Evolutionary conservation across 495 filamentous ascomycete species (phyloP).

Genomic region (Podospora conica): DNA sequence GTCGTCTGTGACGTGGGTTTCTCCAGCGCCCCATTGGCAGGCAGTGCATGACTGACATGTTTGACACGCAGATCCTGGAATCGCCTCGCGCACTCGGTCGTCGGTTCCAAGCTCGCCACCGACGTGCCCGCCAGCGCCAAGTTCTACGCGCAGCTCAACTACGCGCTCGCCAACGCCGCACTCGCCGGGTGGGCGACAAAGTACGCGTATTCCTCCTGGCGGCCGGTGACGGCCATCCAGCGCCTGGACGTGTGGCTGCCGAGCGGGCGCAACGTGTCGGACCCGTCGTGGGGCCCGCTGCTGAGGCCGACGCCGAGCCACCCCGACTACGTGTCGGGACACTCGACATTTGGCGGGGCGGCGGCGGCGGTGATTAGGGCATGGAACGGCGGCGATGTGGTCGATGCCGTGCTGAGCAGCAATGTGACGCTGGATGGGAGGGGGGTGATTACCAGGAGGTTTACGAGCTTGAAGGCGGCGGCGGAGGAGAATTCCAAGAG

Average conservation of each 20-base stretch:
- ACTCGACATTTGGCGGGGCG: slow-evolving; percentile 32
- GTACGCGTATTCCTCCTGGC: slow-evolving; percentile 25
- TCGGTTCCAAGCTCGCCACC: slow-evolving; percentile 21
- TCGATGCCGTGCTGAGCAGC: slow-evolving; percentile 23
- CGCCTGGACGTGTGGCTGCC: slow-evolving; percentile 20
- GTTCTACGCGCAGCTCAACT: slow-evolving; percentile 34
- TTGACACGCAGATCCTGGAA: slow-evolving; percentile 19
- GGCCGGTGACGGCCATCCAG: slow-evolving; percentile 32
- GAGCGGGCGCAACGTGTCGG: slow-evolving; percentile 18
- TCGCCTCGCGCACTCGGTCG: slow-evolving; percentile 26
- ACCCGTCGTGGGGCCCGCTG: slow-evolving; percentile 27
- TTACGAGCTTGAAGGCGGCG: slow-evolving; percentile 21
- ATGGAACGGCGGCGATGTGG: slow-evolving; percentile 21
- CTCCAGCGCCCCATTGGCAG: background rate
- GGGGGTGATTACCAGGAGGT: slow-evolving; percentile 27
- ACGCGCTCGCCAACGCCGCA: slow-evolving; percentile 34
- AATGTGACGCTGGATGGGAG: slow-evolving; percentile 27
- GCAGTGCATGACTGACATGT: too few relatives aligned
- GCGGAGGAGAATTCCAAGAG: slow-evolving; percentile 26
- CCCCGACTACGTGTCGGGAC: slow-evolving; percentile 32
- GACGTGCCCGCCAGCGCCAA: slow-evolving; percentile 27
- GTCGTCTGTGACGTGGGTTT: slow-evolving; percentile 26
- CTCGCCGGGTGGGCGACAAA: slow-evolving; percentile 30
- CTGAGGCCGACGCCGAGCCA: slow-evolving; percentile 31
- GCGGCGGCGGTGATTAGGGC: slow-evolving; percentile 22